A percentile compares a stretch with the other conserved stretches of the same genome.
Conservation (phyloP, 2,329 filamentous ascomycete species). For the Apiospora phragmitis region DNA sequence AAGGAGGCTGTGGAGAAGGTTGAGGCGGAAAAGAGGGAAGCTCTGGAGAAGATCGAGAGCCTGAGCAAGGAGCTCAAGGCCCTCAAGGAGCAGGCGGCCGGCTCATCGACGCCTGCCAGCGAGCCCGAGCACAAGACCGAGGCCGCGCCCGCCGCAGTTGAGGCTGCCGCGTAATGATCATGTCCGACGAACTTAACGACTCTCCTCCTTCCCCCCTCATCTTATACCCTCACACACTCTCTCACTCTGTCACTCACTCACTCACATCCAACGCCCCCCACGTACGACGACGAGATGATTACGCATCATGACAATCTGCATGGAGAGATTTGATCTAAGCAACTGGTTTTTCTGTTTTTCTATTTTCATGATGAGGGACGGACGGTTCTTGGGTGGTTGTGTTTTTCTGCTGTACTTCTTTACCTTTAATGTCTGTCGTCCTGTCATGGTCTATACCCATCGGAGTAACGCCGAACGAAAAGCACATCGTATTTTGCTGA, state of each 20-base stretch:
- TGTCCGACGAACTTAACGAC: not conserved
- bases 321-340: constrained; percentile 9
- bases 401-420: constrained; percentile 4
- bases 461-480: constrained; percentile 11
- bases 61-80: constrained; percentile 23
- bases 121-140: not conserved
- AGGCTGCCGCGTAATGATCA: constrained; percentile 9
- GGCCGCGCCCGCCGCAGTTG: constrained; percentile 1
- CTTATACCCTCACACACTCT: constrained; percentile 6
- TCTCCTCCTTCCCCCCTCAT: not conserved
- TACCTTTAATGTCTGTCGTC: constrained; percentile 8
- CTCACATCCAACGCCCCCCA: constrained; percentile 5
- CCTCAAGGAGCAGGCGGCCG: constrained; percentile 19
- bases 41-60: constrained; percentile 16
- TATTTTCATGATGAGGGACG: not conserved
- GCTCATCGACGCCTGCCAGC: not conserved
- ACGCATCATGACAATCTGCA: constrained; percentile 10
- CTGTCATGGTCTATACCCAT: constrained; percentile 12
- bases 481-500: constrained; percentile 8
- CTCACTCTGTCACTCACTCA: not conserved
- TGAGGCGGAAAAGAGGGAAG: not conserved
- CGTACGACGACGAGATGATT: constrained; percentile 11
- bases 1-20: not conserved
- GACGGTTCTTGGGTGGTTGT: constrained; percentile 7
- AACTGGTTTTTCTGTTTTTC: not conserved